These are phyloP conservation scores for Thermothelomyces thermophilus DNA, from an alignment of 2,329 filamentous ascomycete genomes.

Conservation along the genomic window DNA sequence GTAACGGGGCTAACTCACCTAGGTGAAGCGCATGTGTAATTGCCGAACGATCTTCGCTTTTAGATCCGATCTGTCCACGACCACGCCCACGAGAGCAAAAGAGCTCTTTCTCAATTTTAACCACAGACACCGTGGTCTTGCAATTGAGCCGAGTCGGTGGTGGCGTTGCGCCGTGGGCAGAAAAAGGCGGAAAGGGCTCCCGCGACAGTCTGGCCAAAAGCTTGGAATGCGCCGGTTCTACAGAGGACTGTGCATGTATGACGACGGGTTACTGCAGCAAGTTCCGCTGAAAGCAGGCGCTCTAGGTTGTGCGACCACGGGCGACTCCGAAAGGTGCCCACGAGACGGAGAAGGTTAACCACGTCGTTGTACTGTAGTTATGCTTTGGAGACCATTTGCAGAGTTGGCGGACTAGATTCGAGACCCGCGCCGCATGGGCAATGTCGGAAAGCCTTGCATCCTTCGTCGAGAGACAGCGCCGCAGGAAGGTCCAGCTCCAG, in stretches of 20 bases:
- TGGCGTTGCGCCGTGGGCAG: slow-evolving; percentile 3
- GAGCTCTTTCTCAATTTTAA: no score
- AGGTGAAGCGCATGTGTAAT: slow-evolving; percentile 22
- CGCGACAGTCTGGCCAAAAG: slow-evolving; percentile 2
- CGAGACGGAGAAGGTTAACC: background rate
- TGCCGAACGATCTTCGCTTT: slow-evolving; percentile 13
- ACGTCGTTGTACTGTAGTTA: no score
- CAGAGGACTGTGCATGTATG: no score
- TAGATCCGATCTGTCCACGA: slow-evolving; percentile 8
- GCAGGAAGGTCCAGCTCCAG: background rate
- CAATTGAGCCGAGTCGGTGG: background rate
- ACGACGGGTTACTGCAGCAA: slow-evolving; percentile 8
- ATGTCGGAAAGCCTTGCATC: background rate
- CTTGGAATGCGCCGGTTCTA: background rate
- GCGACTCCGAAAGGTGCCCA: background rate
- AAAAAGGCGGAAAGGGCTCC: background rate
- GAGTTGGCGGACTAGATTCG: background rate
- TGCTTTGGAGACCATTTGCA: background rate
- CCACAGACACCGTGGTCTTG: background rate
- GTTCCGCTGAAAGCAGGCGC: slow-evolving; percentile 4
- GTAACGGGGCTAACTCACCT: slow-evolving; percentile 19
- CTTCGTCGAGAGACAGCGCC: slow-evolving; percentile 2
- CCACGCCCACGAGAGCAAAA: no score
- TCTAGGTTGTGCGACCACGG: background rate
- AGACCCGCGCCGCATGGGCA: slow-evolving; percentile 11